Evolutionary conservation across 805 yeast genomes (phyloP), one percentile per base, ranked within the genome.

Genomic region (Saturnispora zaruensis): DNA sequence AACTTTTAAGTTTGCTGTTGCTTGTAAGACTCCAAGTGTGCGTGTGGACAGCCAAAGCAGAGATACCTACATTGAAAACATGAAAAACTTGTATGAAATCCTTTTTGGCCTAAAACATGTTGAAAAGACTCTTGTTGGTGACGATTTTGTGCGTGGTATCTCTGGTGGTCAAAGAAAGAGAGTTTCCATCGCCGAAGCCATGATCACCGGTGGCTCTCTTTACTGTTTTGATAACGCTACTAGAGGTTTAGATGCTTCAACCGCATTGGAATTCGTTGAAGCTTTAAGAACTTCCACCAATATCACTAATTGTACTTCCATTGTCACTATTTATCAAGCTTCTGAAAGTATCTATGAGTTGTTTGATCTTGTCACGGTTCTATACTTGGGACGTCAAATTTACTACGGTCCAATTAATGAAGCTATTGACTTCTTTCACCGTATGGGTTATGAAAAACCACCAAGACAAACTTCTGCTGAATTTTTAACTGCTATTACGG

Each of bases 111-210:
- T 79, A 55, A 70, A 74, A 43, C 84, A 81, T 62, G 79, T 83
- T 11, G 72, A 75, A 53, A 70, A 78, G 54, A 81, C 87, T 20
- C 71, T 78, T 45, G 86, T 81, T 47, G 87, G 87, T 61, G 75
- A 77, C 56, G 86, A 81, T 62, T 77, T 75, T 50, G 78, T 81
- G 16, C 72, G 85, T 64, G 87, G 87, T 65, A 79, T 81, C 43
- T 79, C 85, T 33, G 87, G 87, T 59, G 87, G 87, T 66, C 84
- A 81, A 67, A 69, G 87, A 57, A 81, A 81, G 66, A 77, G 87
- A 68, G 85, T 81, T 23, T 79, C 85, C 4, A 75, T 81, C 57
- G 86, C 82, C 3, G 87, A 81, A 64, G 84, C 78, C 3, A 72
- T 77, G 57, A 72, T 76, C 30, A 68, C 75, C 59, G 70, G 76